Conservation (phyloP, 106 monocot genomes). For the Agapanthus africanus region DNA sequence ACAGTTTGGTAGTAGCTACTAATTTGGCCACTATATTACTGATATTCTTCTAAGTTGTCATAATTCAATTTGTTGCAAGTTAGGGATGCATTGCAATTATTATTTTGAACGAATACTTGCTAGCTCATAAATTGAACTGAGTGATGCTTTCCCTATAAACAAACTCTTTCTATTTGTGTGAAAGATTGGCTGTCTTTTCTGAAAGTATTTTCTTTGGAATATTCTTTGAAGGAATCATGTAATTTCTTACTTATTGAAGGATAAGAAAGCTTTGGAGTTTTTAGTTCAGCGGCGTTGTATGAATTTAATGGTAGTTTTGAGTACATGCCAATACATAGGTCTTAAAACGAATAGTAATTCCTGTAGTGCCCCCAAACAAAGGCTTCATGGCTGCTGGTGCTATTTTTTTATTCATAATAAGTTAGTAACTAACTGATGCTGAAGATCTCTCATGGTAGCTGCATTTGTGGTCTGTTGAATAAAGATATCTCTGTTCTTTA, state of each 20-base stretch:
- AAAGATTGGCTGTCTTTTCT: not conserved
- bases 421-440: not conserved
- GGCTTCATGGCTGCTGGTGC: not conserved
- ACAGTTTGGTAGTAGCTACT: not conserved
- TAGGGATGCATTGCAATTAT: not conserved
- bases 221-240: not conserved
- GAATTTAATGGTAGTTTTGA: not conserved
- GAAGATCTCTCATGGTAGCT: not conserved
- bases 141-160: not conserved
- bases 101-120: not conserved
- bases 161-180: not conserved
- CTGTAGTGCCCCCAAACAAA: not conserved
- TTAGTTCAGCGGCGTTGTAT: not conserved
- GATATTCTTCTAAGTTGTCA: not conserved
- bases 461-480: not conserved
- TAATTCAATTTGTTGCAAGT: not conserved
- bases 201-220: not conserved
- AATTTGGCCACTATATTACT: not conserved
- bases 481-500: not conserved
- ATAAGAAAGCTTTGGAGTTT: not conserved
- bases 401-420: not conserved
- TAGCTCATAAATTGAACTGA: not conserved
- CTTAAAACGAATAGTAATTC: not conserved
- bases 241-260: not conserved
- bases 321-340: not conserved